phyloP scores from a whole-genome alignment of 306 rosid genomes.

The Parietaria judaica region DNA sequence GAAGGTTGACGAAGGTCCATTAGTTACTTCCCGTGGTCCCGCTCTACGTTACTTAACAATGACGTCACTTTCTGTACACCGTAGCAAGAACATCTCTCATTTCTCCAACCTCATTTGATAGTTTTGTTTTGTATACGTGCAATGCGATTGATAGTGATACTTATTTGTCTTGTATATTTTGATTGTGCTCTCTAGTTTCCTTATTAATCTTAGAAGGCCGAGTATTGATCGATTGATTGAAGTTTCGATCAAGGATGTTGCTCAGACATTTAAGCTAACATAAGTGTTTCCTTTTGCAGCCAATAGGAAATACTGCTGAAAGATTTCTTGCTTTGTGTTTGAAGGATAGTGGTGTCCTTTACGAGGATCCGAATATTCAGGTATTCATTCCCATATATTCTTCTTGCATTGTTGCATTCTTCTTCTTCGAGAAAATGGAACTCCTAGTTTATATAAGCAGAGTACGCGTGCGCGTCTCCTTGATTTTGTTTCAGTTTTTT shows the following conservation, averaged over 20 bases:
- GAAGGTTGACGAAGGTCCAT: no score
- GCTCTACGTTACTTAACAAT: background rate
- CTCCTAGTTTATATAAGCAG: constrained; percentile 1
- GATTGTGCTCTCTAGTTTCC: background rate
- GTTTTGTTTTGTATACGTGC: background rate
- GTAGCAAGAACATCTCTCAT: background rate
- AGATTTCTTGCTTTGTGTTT: constrained; percentile 82
- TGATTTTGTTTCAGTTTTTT: constrained; percentile 11
- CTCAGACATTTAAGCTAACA: constrained; percentile 9
- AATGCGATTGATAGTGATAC: no score
- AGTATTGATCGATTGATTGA: background rate
- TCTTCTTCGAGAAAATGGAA: background rate
- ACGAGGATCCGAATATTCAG: constrained; percentile 98
- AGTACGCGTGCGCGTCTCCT: constrained; percentile 4
- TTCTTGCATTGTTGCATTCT: background rate
- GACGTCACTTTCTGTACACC: background rate
- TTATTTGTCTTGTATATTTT: no score
- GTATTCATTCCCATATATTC: constrained; percentile 16
- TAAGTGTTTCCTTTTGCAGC: constrained; percentile 49
- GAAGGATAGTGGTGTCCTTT: constrained; percentile 97
- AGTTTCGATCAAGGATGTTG: background rate
- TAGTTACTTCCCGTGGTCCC: background rate
- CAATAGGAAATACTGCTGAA: constrained; percentile 87
- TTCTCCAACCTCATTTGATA: background rate
- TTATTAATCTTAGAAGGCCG: constrained; percentile 16